phyloP scores from a whole-genome alignment of 2,329 filamentous ascomycete genomes.

The Curvularia verruculosa region DNA sequence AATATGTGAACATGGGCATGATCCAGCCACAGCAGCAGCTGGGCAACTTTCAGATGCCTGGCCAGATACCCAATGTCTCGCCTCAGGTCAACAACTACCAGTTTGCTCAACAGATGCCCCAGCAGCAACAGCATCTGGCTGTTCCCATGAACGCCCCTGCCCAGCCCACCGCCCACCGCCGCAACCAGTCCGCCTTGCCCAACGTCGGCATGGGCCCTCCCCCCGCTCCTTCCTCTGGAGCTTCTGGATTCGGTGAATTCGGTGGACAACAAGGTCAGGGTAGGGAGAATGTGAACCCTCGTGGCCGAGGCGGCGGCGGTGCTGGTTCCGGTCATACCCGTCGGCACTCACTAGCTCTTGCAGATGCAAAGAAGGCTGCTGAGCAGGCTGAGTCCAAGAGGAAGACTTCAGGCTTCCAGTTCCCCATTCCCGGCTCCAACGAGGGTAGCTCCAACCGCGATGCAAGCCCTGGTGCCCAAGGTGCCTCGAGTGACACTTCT shows the following conservation, averaged over 20 bases:
- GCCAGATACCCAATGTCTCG: slow-evolving; percentile 76
- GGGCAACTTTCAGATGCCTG: slow-evolving; percentile 64
- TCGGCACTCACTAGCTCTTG: slow-evolving; percentile 90
- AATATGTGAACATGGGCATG: slow-evolving; percentile 98
- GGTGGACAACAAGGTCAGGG: slow-evolving; percentile 65
- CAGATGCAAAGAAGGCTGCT: slow-evolving; percentile 96
- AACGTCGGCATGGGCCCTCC: slow-evolving; percentile 90
- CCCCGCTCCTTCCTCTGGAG: slow-evolving; percentile 86
- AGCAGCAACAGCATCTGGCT: slow-evolving; percentile 62
- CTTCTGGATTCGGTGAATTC: slow-evolving; percentile 86
- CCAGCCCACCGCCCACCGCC: slow-evolving; percentile 86
- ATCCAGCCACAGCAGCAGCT: slow-evolving; percentile 84
- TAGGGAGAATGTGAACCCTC: slow-evolving; percentile 70
- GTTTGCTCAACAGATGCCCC: slow-evolving; percentile 72
- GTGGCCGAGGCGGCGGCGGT: slow-evolving; percentile 74
- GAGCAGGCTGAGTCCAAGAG: slow-evolving; percentile 96
- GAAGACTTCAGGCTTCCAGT: slow-evolving; percentile 92
- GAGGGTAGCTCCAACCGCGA: slow-evolving; percentile 62
- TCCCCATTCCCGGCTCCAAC: slow-evolving; percentile 74
- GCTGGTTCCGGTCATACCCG: slow-evolving; percentile 80
- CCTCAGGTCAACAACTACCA: slow-evolving; percentile 82
- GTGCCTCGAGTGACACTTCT: slow-evolving; percentile 36
- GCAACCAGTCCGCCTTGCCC: slow-evolving; percentile 95
- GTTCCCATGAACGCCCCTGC: slow-evolving; percentile 76
- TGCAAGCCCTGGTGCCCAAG: slow-evolving; percentile 60